Evolutionary conservation across 2,329 filamentous ascomycete genomes (phyloP).

Genomic region (Davidsoniella australis): DNA sequence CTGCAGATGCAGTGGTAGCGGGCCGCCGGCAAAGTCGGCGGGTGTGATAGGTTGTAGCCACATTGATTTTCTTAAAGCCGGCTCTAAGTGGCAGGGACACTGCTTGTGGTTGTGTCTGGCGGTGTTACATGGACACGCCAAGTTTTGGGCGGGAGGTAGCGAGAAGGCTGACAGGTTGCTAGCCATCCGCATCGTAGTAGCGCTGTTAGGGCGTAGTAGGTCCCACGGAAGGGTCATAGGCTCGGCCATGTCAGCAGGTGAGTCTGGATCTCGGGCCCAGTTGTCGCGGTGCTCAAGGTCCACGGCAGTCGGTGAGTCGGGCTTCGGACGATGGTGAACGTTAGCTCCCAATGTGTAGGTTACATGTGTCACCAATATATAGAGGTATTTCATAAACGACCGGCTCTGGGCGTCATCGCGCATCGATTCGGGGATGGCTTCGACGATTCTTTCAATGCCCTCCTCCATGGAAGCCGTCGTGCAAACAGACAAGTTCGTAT

Average conservation of each 20-base stretch:
- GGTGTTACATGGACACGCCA: no score
- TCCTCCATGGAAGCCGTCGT: slow-evolving; percentile 5
- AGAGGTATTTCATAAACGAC: slow-evolving; percentile 10
- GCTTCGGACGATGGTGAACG: slow-evolving; percentile 9
- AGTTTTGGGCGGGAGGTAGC: slow-evolving; percentile 1
- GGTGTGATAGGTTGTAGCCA: slow-evolving; percentile 17
- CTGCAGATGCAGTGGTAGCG: no score
- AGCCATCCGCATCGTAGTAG: not conserved
- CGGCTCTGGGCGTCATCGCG: not conserved
- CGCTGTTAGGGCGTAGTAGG: slow-evolving; percentile 24
- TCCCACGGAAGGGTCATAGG: slow-evolving; percentile 29
- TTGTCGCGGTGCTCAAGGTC: not conserved
- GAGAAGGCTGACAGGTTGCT: no score
- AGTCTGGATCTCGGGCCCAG: slow-evolving; percentile 16
- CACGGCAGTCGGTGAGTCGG: not conserved
- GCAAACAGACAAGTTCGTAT: slow-evolving; percentile 2
- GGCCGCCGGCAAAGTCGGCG: no score
- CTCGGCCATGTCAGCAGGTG: slow-evolving; percentile 13
- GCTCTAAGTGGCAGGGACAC: slow-evolving; percentile 18
- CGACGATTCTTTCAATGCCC: slow-evolving; percentile 3
- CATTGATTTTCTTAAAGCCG: slow-evolving; percentile 16
- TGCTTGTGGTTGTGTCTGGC: slow-evolving; percentile 2
- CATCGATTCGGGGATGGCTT: not conserved
- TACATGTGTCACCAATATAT: slow-evolving; percentile 7
- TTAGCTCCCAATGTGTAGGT: not conserved